Evolutionary conservation across 1,284 basidiomycete genomes (phyloP).

Genomic region (Cryptococcus depauperatus): DNA sequence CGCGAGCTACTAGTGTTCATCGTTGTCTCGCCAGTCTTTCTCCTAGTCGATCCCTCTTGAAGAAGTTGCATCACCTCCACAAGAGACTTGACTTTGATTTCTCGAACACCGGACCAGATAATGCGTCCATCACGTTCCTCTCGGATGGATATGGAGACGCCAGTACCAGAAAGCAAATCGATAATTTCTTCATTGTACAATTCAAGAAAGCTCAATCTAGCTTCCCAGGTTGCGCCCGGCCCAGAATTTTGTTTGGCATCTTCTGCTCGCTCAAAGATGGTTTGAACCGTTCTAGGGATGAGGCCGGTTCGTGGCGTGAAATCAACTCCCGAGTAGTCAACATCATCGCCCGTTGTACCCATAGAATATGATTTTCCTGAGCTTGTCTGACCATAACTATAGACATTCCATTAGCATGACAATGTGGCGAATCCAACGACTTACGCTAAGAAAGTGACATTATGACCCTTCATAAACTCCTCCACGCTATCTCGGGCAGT

Average conservation of each 20-base stretch:
- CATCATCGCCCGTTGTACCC: conserved; percentile 70
- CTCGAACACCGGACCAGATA: conserved; percentile 90
- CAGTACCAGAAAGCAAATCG: conserved; percentile 64
- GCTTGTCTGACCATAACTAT: conserved; percentile 79
- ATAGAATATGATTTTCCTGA: conserved; percentile 97
- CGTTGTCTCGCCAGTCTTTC: conserved; percentile 92
- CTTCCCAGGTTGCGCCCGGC: conserved; percentile 54
- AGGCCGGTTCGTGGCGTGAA: conserved; percentile 56
- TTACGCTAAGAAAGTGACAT: conserved; percentile 90
- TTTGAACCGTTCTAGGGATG: conserved; percentile 88
- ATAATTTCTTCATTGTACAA: conserved; percentile 97
- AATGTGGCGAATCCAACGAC: conserved; percentile 9
- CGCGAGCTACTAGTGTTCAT: conserved; percentile 98
- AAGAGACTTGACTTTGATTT: conserved; percentile 73
- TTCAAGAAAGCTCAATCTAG: conserved; percentile 72
- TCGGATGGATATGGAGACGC: conserved; percentile 85
- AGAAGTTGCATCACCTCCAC: conserved; percentile 88
- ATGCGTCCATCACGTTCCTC: conserved; percentile 95
- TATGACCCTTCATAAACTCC: conserved; percentile 90
- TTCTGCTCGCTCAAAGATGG: conserved; percentile 72
- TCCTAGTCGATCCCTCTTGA: conserved; percentile 75
- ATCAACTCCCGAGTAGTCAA: conserved; percentile 65
- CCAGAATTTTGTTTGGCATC: conserved; percentile 67
- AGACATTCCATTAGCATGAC: not conserved
- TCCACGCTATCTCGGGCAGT: conserved; percentile 79